Evolutionary conservation across 2,329 filamentous ascomycete species (phyloP).

Genomic region (Trichocomaceae sp.): DNA sequence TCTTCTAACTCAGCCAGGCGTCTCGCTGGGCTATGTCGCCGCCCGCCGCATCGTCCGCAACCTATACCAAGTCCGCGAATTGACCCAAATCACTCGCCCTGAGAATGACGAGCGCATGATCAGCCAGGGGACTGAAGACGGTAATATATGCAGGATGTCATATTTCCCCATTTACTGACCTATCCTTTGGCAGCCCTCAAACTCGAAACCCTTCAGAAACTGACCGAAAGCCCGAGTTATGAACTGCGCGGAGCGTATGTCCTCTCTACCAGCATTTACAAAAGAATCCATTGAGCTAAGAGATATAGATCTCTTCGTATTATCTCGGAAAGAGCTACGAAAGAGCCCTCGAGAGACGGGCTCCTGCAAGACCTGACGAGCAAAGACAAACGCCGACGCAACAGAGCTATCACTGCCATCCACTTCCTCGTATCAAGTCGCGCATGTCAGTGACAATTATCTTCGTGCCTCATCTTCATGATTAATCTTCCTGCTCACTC

Average conservation of each 20-base stretch:
- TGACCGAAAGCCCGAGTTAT: conserved; percentile 64
- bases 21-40: conserved; percentile 41
- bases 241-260: conserved; percentile 64
- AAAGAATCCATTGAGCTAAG: not conserved
- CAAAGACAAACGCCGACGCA: conserved; percentile 30
- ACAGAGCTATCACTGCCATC: conserved; percentile 38
- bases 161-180: not conserved
- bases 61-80: conserved; percentile 32
- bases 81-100: conserved; percentile 56
- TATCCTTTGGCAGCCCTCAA: conserved; percentile 45
- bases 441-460: conserved; percentile 24
- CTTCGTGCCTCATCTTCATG: not conserved
- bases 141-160: conserved; percentile 18
- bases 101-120: conserved; percentile 66
- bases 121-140: conserved; percentile 68
- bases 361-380: conserved; percentile 38
- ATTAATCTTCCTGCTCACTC: not conserved
- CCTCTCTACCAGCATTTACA: conserved; percentile 23
- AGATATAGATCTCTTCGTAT: conserved; percentile 39
- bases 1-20: conserved; percentile 21
- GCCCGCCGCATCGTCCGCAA: conserved; percentile 53
- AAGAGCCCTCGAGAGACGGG: conserved; percentile 33
- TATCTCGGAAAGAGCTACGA: conserved; percentile 40
- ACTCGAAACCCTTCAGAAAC: conserved; percentile 58
- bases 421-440: conserved; percentile 38